Percentiles rank a stretch among this genome's conserved stretches.
Evolutionary conservation across 129 eudicot genomes (phyloP).

Genomic region (Erigeron canadensis): DNA sequence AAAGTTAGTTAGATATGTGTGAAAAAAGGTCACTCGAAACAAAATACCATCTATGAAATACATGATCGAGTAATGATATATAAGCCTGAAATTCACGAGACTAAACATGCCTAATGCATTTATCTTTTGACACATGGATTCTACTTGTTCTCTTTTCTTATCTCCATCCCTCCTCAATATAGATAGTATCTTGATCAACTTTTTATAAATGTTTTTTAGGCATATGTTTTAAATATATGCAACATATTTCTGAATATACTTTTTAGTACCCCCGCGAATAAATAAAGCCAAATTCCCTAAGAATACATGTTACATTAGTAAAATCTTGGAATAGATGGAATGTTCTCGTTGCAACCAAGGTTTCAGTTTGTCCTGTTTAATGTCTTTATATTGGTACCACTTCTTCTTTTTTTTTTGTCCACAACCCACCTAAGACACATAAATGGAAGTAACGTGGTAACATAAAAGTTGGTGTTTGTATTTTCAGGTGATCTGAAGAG

Average conservation of each 20-base stretch:
- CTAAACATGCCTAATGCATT: too few relatives aligned
- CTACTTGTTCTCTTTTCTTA: too few relatives aligned
- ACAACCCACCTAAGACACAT: slow-evolving; percentile 20
- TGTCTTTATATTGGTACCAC: slow-evolving; percentile 34
- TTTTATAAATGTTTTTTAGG: too few relatives aligned
- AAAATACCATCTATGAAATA: too few relatives aligned
- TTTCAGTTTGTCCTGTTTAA: slow-evolving; percentile 25
- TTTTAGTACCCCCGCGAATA: slow-evolving; percentile 14
- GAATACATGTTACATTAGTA: slow-evolving; percentile 23
- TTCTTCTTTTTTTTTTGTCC: slow-evolving; percentile 26
- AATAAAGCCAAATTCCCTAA: slow-evolving; percentile 19
- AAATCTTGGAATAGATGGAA: slow-evolving; percentile 10
- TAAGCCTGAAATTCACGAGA: too few relatives aligned
- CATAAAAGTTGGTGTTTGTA: slow-evolving; percentile 17
- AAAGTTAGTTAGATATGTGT: slow-evolving; percentile 20
- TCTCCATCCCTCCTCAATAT: too few relatives aligned
- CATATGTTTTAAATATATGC: too few relatives aligned
- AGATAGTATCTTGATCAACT: too few relatives aligned
- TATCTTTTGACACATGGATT: too few relatives aligned
- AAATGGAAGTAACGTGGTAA: background rate
- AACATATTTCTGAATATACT: background rate
- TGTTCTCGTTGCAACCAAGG: slow-evolving; percentile 44
- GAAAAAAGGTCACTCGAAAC: slow-evolving; percentile 7
- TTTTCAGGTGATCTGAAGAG: slow-evolving; percentile 31
- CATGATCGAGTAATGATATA: too few relatives aligned